These are phyloP conservation scores for Coleophoma cylindrospora DNA, from an alignment of 2,329 filamentous ascomycete genomes.

Conservation along the genomic window DNA sequence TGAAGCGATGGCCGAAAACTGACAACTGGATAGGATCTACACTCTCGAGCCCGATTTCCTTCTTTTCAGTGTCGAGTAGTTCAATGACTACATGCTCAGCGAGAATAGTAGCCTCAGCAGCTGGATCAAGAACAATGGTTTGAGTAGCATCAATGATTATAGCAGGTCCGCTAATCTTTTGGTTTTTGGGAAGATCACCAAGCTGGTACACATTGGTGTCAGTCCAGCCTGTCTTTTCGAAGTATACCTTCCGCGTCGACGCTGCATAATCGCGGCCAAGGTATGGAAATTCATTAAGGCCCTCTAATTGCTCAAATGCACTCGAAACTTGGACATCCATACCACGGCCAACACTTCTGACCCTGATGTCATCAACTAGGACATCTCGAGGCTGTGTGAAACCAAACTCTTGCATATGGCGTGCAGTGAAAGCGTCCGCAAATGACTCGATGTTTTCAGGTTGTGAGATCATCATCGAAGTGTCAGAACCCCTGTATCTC, in stretches of 20 bases:
- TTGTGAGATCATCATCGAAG: constrained; percentile 79
- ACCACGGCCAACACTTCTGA: constrained; percentile 73
- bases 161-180: not conserved
- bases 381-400: constrained; percentile 82
- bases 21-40: constrained; percentile 70
- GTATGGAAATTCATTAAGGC: not conserved
- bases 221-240: not conserved
- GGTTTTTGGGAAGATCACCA: not conserved
- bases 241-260: not conserved
- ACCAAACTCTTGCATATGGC: constrained; percentile 86
- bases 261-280: too few species aligned
- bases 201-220: not conserved
- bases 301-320: not conserved
- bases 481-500: constrained; percentile 83
- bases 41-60: constrained; percentile 28
- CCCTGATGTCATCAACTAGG: constrained; percentile 81
- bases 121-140: not conserved
- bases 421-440: constrained; percentile 71
- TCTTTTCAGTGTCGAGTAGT: not conserved
- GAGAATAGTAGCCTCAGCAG: not conserved
- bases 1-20: constrained; percentile 75
- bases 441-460: constrained; percentile 57
- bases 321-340: not conserved
- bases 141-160: not conserved
- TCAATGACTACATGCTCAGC: not conserved